Base-by-base conservation (phyloP, 2,329 filamentous ascomycete species). In the Lachnellula willkommii region DNA sequence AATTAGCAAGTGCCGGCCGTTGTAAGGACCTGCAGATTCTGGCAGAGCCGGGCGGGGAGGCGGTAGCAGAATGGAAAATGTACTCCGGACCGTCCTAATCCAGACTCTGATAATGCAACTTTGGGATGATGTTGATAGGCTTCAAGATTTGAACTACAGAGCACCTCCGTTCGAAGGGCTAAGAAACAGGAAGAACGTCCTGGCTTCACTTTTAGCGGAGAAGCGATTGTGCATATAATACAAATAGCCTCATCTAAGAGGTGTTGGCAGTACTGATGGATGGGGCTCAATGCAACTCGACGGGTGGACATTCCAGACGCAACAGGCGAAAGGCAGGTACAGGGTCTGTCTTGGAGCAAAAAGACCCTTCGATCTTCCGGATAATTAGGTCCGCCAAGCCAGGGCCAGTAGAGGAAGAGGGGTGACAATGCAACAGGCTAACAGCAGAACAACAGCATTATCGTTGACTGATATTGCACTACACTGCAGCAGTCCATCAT, bases 291-390 rank as follows among this genome's bases (percentile, higher is more conserved):
- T 60, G 56, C 47, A 54, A 53, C 39, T 47, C 52, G 47, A 52
- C 57, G 50, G 56, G 56, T 61, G 22, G 47, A 42, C 53, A 56
- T 47, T 20, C 14, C 14, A 43, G 39, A 43, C 49, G 37, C 17
- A 62, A 59, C 56, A 55, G 55, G 50, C 48, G 39, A 47, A 52
- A 52, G 43, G 39, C 53, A 53, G 54, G 55, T 55, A 50, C 56
- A 51, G 47, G 53, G 53, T 36, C 17, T 50, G 35, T 47, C 22
- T 49, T 58, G 51, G 45, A 53, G 26, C 26, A 52, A 28, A 14
- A 20, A 17, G 48, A 58, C 60, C 57, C 56, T 55, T 61, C 55
- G 58, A 58, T 59, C 48, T 58, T 11, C 54, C 62, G 62, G 62
- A 51, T 59, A 58, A 62, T 59, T 47, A 53, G 52, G 56, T 36